Base-by-base conservation (phyloP, 2,329 filamentous ascomycete genomes). In the Colletotrichum musae region DNA sequence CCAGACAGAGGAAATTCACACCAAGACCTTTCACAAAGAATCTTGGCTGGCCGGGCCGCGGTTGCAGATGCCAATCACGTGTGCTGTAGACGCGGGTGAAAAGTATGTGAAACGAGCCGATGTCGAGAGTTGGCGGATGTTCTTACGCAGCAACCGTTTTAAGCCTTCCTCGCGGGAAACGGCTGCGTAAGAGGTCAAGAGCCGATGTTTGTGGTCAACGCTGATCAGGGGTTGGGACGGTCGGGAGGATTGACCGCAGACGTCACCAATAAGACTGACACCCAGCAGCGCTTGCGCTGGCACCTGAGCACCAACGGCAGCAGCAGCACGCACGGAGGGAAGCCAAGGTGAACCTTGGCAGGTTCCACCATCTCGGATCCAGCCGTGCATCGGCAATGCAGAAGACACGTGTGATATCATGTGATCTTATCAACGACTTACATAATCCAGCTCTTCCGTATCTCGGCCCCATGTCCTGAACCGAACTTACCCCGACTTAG, bases 331-430 rank as follows among this genome's bases (percentile, higher is more conserved):
- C 5, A 43, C 16, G n/a, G 18, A 7, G 18, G 32, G 7, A 61
- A 48, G 45, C 54, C 54, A 59, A 64, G 63, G 50, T 12, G 32
- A 57, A 52, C 58, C 51, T 52, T 64, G 64, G 26, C 21, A 21
- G 51, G 58, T 15, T 21, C 45, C 53, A 13, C 50, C 6, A 36
- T 50, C 63, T 66, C 62, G 62, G 66, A 66, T 56, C 36, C 43
- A 65, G 24, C 54, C 54, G 56, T 54, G 12, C 36, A 32, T 58
- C 36, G 24, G 51, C 32, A 43, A 32, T 21, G 28, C 7, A n/a
- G 4, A 3, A 13, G 6, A 1, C 62, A 56, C 43, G 43, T 66
- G 66, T 0, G 2, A 1, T 0, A 3, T 57, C 52, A 53, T 32
- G 45, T 58, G 64, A 16, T 18, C 7, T 53, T 39, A 16, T 15